Evolutionary conservation across 768 basidiomycete genomes (phyloP), one percentile per base, ranked within the genome.

Genomic region (Trametes maxima): DNA sequence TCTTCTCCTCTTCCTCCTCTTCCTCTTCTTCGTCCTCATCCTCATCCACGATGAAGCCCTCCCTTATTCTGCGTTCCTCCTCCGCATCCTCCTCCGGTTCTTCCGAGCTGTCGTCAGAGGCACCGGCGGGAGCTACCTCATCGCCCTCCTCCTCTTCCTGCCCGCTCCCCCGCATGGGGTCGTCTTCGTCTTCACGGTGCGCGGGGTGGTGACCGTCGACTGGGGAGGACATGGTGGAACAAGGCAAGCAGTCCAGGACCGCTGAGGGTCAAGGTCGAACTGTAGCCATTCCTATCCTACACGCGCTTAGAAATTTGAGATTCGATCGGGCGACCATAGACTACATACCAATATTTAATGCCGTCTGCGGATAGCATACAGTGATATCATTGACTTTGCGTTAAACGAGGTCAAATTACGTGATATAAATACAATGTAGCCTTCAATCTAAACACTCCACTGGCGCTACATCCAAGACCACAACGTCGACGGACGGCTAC

Each of bases 1-100:
- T 78, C 45, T 76, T 81, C 60, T 81, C 78, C 57, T 80, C 82
- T 45, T 82, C 80, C 44, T 84, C 80, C 3, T 83, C 80, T 19
- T 84, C 85, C 14, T 82, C 85, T 3, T 89, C 91, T 0, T 94
- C 92, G 7, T 94, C 94, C 60, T 95, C 93, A 10, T 91, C 89
- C 57, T 89, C 91, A 58, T 91, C 91, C 8, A 95, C 94, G 68
- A 98, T 97, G 71, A 98, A 97, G 0, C 92, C 95, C 51, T 95
- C 91, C 52, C 86, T 79, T 57, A 97, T 85, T 58, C 84, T 80
- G 59, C 84, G 82, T 67, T 79, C 89, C 76, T 94, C 94, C 63
- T 96, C 95, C 68, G 87, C 90, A 70, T 96, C 94, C 49, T 96
- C 94, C 39, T 95, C 92, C 37, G 85, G 89, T 70, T 94, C 91